Percentiles rank a stretch among this genome's conserved stretches.
Conservation (phyloP, 1,284 basidiomycete species). For the Pascua guehoae region DNA sequence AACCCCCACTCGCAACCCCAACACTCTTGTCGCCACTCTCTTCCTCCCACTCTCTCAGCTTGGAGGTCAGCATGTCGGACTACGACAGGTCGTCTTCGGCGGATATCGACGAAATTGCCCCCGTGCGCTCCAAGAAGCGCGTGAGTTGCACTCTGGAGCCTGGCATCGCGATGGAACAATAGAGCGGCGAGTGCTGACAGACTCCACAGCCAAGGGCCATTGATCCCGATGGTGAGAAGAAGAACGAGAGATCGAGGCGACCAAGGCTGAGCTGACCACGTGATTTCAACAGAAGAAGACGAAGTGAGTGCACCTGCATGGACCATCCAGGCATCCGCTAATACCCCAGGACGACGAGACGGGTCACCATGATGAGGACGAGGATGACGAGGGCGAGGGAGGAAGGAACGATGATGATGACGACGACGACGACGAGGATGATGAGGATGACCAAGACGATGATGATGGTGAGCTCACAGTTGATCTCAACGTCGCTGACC, state of each 20-base stretch:
- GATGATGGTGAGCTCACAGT: constrained; percentile 27
- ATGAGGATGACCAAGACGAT: constrained; percentile 53
- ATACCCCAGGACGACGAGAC: constrained; percentile 13
- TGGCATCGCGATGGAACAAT: background rate
- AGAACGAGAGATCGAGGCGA: background rate
- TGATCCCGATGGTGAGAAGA: constrained; percentile 37
- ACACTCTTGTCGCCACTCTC: too few relatives aligned
- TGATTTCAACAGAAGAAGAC: constrained; percentile 15
- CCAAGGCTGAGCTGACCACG: background rate
- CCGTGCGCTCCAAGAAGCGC: constrained; percentile 31
- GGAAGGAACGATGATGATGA: constrained; percentile 42
- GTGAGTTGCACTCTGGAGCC: constrained; percentile 22
- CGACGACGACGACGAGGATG: constrained; percentile 58
- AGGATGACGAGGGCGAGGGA: constrained; percentile 30
- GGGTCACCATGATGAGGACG: constrained; percentile 36
- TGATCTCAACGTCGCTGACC: background rate
- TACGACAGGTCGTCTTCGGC: background rate
- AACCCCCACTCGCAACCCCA: too few relatives aligned
- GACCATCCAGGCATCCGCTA: background rate
- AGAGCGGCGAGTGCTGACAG: background rate
- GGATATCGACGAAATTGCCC: constrained; percentile 10
- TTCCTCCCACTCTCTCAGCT: too few relatives aligned
- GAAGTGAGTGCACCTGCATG: constrained; percentile 17
- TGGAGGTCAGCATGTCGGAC: background rate
- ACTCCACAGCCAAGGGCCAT: constrained; percentile 27